Conservation (phyloP, 495 filamentous ascomycete species). For the Thozetella sp. region DNA sequence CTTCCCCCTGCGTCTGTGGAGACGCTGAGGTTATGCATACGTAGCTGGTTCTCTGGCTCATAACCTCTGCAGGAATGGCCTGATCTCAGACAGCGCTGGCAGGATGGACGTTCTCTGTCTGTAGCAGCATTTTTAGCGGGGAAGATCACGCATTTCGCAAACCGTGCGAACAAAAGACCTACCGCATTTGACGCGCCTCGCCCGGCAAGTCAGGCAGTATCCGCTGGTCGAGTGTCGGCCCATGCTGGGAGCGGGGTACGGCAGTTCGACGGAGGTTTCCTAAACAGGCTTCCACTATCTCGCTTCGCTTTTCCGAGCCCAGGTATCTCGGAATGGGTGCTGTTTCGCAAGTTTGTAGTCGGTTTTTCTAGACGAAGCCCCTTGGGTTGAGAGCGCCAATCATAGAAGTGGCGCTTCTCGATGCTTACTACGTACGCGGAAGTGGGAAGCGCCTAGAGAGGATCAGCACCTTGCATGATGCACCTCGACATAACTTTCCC, state of each 20-base stretch:
- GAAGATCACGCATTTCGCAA: neutral
- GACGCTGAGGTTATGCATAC: neutral
- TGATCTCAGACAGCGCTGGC: neutral
- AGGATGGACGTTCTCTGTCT: neutral
- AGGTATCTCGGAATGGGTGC: too few species aligned
- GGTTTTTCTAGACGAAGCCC: too few species aligned
- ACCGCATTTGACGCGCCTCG: neutral
- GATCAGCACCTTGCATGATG: neutral
- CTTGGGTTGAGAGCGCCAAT: neutral
- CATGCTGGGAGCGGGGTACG: neutral
- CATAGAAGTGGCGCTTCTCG: too few species aligned
- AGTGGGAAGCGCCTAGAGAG: too few species aligned
- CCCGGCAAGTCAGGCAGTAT: neutral
- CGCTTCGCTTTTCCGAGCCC: too few species aligned
- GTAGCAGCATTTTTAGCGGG: neutral
- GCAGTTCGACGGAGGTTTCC: too few species aligned
- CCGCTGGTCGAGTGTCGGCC: neutral
- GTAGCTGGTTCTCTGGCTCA: neutral
- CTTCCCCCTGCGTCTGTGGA: neutral
- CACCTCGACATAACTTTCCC: neutral
- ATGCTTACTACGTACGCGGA: too few species aligned
- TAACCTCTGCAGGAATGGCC: neutral
- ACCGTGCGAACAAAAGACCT: neutral
- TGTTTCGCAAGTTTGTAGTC: too few species aligned
- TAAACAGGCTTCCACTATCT: too few species aligned